Base-by-base conservation (phyloP, 2,329 filamentous ascomycete species). In the Anthostomella pinea region DNA sequence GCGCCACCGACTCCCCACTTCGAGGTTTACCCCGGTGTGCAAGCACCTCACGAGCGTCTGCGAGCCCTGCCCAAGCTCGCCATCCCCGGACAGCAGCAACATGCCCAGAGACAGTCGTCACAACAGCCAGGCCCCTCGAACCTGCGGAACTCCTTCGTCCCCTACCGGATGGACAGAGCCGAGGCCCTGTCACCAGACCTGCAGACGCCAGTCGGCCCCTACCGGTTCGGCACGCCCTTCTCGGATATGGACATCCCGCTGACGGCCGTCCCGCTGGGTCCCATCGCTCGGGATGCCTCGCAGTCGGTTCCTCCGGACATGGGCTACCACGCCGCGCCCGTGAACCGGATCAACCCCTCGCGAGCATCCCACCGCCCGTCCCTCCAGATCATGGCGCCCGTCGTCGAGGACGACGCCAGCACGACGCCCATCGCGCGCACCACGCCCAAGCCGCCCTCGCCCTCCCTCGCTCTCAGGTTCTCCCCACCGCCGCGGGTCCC, bases 251-350 rank as follows among this genome's bases (percentile, higher is more conserved):
- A 96, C 58, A 81, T 90, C 9, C 90, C 91, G 1, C 67, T 94
- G 41, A 93, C 87, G 1, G 76, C 83, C 3, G 70, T 90, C 27
- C 78, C 79, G 1, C 53, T 80, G 11, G 86, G 83, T 0, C 86
- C 86, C 6, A 72, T 95, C 20, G 74, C 83, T 28, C 84, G 91
- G 33, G 84, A 93, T 55, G 70, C 74, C 30, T 95, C 88, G 17
- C 88, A 95, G 62, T 96, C 90, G 5, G 91, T 96, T 0, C 91
- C 91, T 27, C 91, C 91, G 6, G 83, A 95, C 65, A 95, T 96
- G 89, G 83, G 80, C 59, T 95, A 85, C 69, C 78, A 81, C 53
- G 43, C 52, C 41, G 52, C 41, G 45, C 59, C 48, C 49, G 51
- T 39, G 57, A 62, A 17, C 59, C 57, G 24, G 25, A n/a, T n/a